Evolutionary conservation across 352 stramenopile genomes (phyloP), one percentile per base, ranked within the genome.

Genomic region (Aphanomyces euteiches): DNA sequence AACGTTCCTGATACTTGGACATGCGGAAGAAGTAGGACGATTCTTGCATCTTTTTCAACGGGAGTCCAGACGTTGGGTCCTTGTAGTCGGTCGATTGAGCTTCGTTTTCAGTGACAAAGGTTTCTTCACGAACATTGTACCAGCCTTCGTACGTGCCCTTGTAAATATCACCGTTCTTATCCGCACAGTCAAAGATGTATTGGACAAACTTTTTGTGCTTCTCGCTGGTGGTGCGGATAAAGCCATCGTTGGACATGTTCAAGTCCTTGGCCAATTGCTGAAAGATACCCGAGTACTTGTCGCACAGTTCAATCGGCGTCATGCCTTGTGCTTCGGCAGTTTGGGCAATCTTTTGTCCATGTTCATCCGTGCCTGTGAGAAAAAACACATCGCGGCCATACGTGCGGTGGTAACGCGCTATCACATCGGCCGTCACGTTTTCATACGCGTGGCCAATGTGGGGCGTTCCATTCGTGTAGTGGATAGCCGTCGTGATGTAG

Each of bases 361-460:
- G 97, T 80, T 99, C 97, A 82, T 99, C 97, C 10, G 97, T 96
- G 40, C 86, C 86, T 50, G 88, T 96, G 48, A 95, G 75, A 76
- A 95, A 96, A 70, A 83, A 91, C 47, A 92, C 84, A 50, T 95
- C 81, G 41, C 87, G 81, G 7, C 90, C 92, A 68, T 91, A 94
- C 66, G 78, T 75, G 66, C 97, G 92, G 66, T 98, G 84, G 78
- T 98, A 99, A 21, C 97, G 89, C 47, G 84, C 85, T 73, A 99
- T 94, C n/a, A 98, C 93, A 81, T 99, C 97, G 13, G 96, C 80
- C 47, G 95, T 97, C 47, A 97, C 85, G 59, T 96, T 98, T 80
- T 99, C 97, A 84, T 99, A 99, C 7, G 97, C 97, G 79, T 99
- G 97, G 45, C 97, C 97, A 85, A 99, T 99, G 82, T 99, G 97